These are phyloP conservation scores for Lithospermum erythrorhizon DNA, from an alignment of 257 asterid species.

Conservation along the genomic window DNA sequence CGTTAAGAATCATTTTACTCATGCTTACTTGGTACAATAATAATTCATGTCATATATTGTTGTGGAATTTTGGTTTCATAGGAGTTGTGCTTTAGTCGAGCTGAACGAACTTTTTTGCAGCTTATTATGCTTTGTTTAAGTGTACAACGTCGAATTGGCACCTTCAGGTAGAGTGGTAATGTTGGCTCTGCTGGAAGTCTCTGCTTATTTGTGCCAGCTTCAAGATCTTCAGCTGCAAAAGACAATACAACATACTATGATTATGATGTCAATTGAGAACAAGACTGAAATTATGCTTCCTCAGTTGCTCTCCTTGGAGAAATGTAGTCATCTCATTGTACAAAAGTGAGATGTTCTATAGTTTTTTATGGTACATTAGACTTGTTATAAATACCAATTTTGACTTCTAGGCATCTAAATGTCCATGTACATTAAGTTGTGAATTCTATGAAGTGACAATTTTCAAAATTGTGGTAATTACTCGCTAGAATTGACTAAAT, in stretches of 20 bases:
- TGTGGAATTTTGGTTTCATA: slow-evolving; percentile 8
- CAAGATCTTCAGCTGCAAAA: slow-evolving; percentile 73
- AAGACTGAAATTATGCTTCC: not conserved
- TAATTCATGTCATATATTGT: slow-evolving; percentile 19
- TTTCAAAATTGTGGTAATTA: no score
- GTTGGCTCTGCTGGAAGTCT: slow-evolving; percentile 74
- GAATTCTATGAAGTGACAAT: no score
- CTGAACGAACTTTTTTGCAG: not conserved
- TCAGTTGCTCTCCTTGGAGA: no score
- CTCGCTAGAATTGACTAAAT: no score
- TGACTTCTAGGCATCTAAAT: no score
- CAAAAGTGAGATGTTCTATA: no score
- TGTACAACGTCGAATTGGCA: slow-evolving; percentile 12
- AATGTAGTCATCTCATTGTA: no score
- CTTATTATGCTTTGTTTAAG: not conserved
- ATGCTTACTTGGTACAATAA: slow-evolving; percentile 39
- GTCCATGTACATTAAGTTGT: no score
- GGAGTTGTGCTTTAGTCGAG: slow-evolving; percentile 1
- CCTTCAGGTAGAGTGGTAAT: slow-evolving; percentile 86
- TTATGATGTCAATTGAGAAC: not conserved
- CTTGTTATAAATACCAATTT: no score
- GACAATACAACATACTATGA: slow-evolving; percentile 3
- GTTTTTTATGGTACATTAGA: no score
- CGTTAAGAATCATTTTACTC: no score
- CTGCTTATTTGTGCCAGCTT: slow-evolving; percentile 65